Evolutionary conservation across 768 basidiomycete genomes (phyloP).

Genomic region (Leccinum rimulosum): DNA sequence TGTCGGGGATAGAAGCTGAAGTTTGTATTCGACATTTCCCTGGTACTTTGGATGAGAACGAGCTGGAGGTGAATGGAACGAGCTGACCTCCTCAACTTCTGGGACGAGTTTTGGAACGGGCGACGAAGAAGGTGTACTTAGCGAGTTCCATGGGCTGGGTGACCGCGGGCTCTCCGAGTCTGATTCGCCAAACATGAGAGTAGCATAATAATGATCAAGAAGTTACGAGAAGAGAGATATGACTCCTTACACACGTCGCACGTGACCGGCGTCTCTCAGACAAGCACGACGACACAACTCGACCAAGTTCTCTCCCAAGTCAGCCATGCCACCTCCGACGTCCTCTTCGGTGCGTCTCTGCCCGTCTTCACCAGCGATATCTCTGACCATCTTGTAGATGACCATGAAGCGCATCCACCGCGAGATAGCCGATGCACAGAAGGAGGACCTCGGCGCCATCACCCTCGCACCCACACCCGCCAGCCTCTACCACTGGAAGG

Average conservation of each 20-base stretch:
- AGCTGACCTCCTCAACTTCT: slow-evolving; percentile 62
- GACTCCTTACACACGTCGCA: slow-evolving; percentile 4
- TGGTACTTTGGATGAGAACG: slow-evolving; percentile 27
- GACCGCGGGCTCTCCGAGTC: slow-evolving; percentile 78
- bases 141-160: slow-evolving; percentile 79
- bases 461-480: slow-evolving; percentile 63
- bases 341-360: slow-evolving; percentile 24
- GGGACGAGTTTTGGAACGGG: slow-evolving; percentile 66
- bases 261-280: slow-evolving; percentile 14
- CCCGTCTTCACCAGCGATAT: too few species aligned
- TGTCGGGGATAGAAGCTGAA: slow-evolving; percentile 79
- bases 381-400: slow-evolving; percentile 37
- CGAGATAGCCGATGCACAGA: slow-evolving; percentile 76
- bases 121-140: slow-evolving; percentile 56
- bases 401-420: slow-evolving; percentile 82
- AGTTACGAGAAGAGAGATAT: slow-evolving; percentile 13
- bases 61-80: not conserved
- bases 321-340: slow-evolving; percentile 27
- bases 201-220: too few species aligned
- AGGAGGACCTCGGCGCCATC: slow-evolving; percentile 78
- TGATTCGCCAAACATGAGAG: slow-evolving; percentile 75
- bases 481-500: slow-evolving; percentile 71
- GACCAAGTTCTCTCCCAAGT: not conserved
- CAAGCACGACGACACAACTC: not conserved
- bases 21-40: slow-evolving; percentile 94